Percentiles rank a stretch among this genome's conserved stretches.
Evolutionary conservation across 495 filamentous ascomycete species (phyloP).

Genomic region (Daldinia concentrica): DNA sequence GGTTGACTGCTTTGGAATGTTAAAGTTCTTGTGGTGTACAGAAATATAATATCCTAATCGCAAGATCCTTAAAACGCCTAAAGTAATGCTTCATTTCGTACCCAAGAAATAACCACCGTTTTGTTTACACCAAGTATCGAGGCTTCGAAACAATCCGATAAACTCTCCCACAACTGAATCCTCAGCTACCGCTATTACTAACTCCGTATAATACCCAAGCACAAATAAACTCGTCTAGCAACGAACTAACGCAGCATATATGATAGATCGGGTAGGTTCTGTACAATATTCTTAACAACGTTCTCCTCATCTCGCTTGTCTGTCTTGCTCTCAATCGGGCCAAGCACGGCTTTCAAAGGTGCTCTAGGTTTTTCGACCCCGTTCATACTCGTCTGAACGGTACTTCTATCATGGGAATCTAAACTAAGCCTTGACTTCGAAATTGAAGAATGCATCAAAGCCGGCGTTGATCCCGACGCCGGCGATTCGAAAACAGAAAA

Average conservation of each 20-base stretch:
- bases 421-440: constrained; percentile 5
- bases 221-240: constrained; percentile 10
- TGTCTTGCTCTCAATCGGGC: constrained; percentile 34
- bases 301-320: constrained; percentile 44
- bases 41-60: constrained; percentile 15
- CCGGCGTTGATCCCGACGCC: constrained; percentile 9
- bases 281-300: constrained; percentile 51
- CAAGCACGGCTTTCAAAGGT: constrained; percentile 22
- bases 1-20: constrained; percentile 7
- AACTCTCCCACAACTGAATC: background rate
- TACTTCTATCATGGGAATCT: constrained; percentile 16
- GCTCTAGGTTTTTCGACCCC: background rate
- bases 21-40: constrained; percentile 25
- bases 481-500: constrained; percentile 52
- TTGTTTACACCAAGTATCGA: constrained; percentile 33
- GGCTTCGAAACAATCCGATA: constrained; percentile 13
- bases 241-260: constrained; percentile 59
- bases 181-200: constrained; percentile 13
- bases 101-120: constrained; percentile 20
- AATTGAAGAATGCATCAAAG: constrained; percentile 2
- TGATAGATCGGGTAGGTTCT: constrained; percentile 60
- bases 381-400: constrained; percentile 3
- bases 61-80: constrained; percentile 27
- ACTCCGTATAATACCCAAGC: constrained; percentile 10
- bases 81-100: constrained; percentile 27